phyloP scores from a whole-genome alignment of 139 green algal genomes.

The Auxenochlorella protothecoides region DNA sequence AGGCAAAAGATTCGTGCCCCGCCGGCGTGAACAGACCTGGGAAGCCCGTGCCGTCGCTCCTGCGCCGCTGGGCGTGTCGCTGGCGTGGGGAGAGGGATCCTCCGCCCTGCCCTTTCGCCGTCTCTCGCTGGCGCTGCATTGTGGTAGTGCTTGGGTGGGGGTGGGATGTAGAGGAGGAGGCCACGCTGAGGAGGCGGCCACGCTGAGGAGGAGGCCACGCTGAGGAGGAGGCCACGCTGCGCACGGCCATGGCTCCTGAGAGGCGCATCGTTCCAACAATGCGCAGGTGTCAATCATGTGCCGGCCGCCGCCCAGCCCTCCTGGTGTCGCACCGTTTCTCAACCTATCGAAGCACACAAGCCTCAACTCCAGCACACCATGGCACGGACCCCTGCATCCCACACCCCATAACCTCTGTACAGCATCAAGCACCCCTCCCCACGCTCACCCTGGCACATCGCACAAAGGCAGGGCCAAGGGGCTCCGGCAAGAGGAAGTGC shows the following conservation, averaged over 20 bases:
- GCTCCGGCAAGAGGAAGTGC: conserved; percentile 1
- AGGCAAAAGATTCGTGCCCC: conserved; percentile 16
- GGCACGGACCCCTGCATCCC: no score
- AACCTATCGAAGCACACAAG: no score
- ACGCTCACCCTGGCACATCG: conserved; percentile 8
- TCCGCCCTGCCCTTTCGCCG: not conserved
- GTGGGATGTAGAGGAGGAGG: not conserved
- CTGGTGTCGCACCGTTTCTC: no score
- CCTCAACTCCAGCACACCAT: no score
- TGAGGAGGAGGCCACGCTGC: not conserved
- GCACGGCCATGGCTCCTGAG: no score
- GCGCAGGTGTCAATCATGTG: no score
- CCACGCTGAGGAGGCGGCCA: not conserved
- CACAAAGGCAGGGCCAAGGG: conserved; percentile 3
- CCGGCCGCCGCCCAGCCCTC: no score
- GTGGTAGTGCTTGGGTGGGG: not conserved
- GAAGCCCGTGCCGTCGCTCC: conserved; percentile 6
- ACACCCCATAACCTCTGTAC: not conserved
- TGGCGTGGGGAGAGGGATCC: not conserved
- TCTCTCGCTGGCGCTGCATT: no score
- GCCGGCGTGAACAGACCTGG: conserved; percentile 15
- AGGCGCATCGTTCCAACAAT: no score
- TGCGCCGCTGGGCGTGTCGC: not conserved
- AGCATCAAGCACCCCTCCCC: not conserved
- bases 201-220: not conserved